These are phyloP conservation scores for Delitschia confertaspora DNA, from an alignment of 495 filamentous ascomycete genomes.

Conservation along the genomic window DNA sequence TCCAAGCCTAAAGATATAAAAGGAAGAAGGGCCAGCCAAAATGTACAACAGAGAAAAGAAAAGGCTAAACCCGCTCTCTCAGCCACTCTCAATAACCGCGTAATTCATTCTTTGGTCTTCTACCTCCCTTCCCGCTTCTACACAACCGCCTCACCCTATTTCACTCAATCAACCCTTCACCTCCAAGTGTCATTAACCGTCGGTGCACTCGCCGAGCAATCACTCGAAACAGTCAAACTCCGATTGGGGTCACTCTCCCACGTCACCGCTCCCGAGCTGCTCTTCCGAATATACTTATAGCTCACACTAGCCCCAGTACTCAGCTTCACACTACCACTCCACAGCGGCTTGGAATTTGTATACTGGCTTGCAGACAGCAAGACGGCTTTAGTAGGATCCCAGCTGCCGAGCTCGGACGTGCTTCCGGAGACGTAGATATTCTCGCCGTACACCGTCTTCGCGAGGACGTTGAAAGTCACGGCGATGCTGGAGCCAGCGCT, in stretches of 20 bases:
- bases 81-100: too few species aligned
- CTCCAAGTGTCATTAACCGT: slow-evolving; percentile 30
- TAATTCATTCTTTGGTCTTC: too few species aligned
- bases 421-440: slow-evolving; percentile 52
- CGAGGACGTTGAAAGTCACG: slow-evolving; percentile 52
- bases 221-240: slow-evolving; percentile 43
- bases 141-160: too few species aligned
- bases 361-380: slow-evolving; percentile 46
- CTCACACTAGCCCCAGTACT: slow-evolving; percentile 45
- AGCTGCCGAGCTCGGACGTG: slow-evolving; percentile 46
- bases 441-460: slow-evolving; percentile 48
- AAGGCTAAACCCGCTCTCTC: too few species aligned
- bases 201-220: slow-evolving; percentile 40
- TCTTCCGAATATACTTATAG: slow-evolving; percentile 61
- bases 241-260: slow-evolving; percentile 61
- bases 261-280: slow-evolving; percentile 41
- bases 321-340: slow-evolving; percentile 45
- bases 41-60: too few species aligned
- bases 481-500: neutral
- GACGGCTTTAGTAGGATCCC: slow-evolving; percentile 36
- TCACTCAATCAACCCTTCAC: too few species aligned
- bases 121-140: too few species aligned
- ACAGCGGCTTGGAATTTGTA: slow-evolving; percentile 45
- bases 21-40: too few species aligned
- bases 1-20: too few species aligned